Percentiles rank a stretch among this genome's conserved stretches.
Conservation (phyloP, 192 early-diverging fungal species). For the Linnemannia hyalina region DNA sequence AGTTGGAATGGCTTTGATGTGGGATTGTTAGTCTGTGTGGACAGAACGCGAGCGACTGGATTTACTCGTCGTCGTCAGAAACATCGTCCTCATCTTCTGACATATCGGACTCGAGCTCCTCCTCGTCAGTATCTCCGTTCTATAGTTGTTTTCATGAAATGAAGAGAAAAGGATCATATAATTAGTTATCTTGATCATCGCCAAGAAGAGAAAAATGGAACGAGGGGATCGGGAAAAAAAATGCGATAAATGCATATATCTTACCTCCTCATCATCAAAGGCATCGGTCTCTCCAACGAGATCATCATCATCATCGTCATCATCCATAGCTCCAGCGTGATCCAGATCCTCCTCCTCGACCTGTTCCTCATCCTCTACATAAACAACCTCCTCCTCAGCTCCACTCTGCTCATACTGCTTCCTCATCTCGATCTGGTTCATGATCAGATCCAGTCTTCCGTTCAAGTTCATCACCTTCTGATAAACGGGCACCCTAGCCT, state of each 20-base stretch:
- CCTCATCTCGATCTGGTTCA: conserved; percentile 54
- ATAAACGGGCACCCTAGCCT: conserved; percentile 44
- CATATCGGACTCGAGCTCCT: conserved; percentile 3
- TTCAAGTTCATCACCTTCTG: conserved; percentile 55
- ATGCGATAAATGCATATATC: background rate
- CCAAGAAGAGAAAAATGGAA: background rate
- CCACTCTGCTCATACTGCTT: background rate
- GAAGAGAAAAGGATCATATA: background rate
- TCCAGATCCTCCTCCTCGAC: conserved; percentile 1
- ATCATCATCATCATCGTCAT: background rate
- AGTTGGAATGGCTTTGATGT: too few relatives aligned
- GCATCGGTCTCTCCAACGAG: conserved; percentile 2
- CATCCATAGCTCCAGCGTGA: background rate
- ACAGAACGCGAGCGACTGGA: background rate
- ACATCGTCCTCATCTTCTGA: conserved; percentile 3
- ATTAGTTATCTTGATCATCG: background rate
- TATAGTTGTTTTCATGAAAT: background rate
- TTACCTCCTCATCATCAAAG: conserved; percentile 1
- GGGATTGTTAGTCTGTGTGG: too few relatives aligned
- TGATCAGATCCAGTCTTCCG: conserved; percentile 57
- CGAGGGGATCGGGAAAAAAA: background rate
- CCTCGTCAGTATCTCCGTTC: conserved; percentile 2
- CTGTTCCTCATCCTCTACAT: background rate
- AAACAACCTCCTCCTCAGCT: background rate
- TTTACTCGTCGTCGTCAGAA: conserved; percentile 1